These are phyloP conservation scores for Boeremia exigua DNA, from an alignment of 2,329 filamentous ascomycete genomes.

Conservation along the genomic window DNA sequence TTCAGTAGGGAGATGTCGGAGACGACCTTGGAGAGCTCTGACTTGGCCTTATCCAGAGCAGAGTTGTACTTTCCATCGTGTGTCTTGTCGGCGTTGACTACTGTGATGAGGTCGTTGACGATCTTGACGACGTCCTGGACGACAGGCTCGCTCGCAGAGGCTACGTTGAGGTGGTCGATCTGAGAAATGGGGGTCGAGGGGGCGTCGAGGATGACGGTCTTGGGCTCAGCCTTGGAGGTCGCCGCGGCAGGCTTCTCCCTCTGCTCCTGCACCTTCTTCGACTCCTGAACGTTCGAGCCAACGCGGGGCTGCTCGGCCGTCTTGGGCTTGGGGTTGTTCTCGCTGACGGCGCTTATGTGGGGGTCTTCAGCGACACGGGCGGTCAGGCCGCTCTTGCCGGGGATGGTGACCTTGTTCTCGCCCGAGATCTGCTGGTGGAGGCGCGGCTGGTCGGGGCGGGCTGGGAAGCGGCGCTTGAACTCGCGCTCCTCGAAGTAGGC, in stretches of 20 bases:
- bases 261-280: slow-evolving; percentile 37
- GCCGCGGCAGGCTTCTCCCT: slow-evolving; percentile 36
- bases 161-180: slow-evolving; percentile 79
- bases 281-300: slow-evolving; percentile 35
- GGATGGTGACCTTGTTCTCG: slow-evolving; percentile 79
- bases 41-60: slow-evolving; percentile 84
- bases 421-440: slow-evolving; percentile 56
- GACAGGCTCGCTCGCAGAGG: slow-evolving; percentile 80
- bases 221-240: slow-evolving; percentile 23
- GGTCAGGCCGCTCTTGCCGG: slow-evolving; percentile 82
- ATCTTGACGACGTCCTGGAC: slow-evolving; percentile 94
- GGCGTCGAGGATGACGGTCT: slow-evolving; percentile 15
- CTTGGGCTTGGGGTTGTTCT: slow-evolving; percentile 45
- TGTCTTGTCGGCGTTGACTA: slow-evolving; percentile 86
- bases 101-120: slow-evolving; percentile 93
- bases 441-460: slow-evolving; percentile 49
- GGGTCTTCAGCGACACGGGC: slow-evolving; percentile 76
- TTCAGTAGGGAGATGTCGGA: slow-evolving; percentile 78
- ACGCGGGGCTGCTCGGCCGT: slow-evolving; percentile 32
- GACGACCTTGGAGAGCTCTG: slow-evolving; percentile 78
- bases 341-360: slow-evolving; percentile 67
- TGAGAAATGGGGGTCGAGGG: slow-evolving; percentile 53
- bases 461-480: slow-evolving; percentile 82
- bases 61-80: slow-evolving; percentile 74
- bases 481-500: slow-evolving; percentile 95